Evolutionary conservation across 2,329 filamentous ascomycete genomes (phyloP), one percentile per base, ranked within the genome.

Genomic region (Talaromyces atroroseus): DNA sequence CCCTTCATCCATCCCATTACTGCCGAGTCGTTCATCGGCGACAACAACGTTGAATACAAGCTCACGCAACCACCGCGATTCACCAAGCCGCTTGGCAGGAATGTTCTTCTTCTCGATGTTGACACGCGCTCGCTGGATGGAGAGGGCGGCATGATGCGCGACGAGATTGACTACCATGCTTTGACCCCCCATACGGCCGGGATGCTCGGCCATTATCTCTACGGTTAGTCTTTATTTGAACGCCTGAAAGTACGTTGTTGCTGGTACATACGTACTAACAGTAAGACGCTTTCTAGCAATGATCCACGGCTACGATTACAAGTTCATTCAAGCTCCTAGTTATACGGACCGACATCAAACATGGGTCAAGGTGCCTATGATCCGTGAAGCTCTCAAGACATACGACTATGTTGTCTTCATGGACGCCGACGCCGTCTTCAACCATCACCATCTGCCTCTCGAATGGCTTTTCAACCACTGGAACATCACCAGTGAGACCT

Each of bases 311-410:
- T 58, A 58, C 32, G 56, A 58, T 12, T 58, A 58, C 40, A 58
- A 58, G 32, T 58, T 58, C 40, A 45, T 58, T 29, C 56, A 53
- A 32, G 21, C 56, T 2, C 51, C 56, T 8, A 2, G 10, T 8
- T 58, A 58, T 46, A 53, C 50, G 20, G 56, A 58, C 46, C 50
- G 56, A 34, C 57, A 56, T 36, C 36, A 49, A 10, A 59, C 57
- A 14, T 59, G 57, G 57, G 54, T 53, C 44, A 59, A 59, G 23
- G 57, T 59, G 7, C 57, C 57, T 23, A 53, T 57, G 57, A 59
- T 59, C 12, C 57, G 57, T n/a, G 57, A 59, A 34, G 57, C 52
- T 11, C 52, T 59, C 21, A 56, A 56, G 23, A 48, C 54, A 6
- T 59, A 59, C 14, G 53, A 59, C 20, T 57, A 57, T 5, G 57